Base-by-base conservation (phyloP, 2,329 filamentous ascomycete genomes). In the Penicillium sp. region DNA sequence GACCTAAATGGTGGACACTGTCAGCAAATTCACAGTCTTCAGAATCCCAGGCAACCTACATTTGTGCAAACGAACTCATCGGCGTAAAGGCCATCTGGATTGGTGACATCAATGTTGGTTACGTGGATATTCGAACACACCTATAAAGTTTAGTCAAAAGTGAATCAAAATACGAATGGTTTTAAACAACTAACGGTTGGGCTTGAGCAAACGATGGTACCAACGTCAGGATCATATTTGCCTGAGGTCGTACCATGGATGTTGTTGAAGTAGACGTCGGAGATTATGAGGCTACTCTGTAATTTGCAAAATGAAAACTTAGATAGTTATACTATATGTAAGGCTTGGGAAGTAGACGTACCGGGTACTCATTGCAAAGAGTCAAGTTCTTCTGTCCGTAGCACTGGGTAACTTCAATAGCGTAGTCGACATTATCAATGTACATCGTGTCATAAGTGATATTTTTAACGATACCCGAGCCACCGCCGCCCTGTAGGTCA, bases 401-500 rank as follows among this genome's bases (percentile, higher is more conserved):
- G 74, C 85, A 87, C 67, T 87, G 85, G n/a, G 84, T 84, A 46
- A 87, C 75, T 56, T 85, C 82, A 59, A 88, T 83, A 2, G 83
- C 83, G 63, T 84, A 86, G 66, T 88, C 86, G 57, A 87, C 85
- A 57, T 88, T 86, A 33, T 78, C 71, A 56, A 86, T 77, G 35
- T 73, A 67, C 74, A 89, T 85, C 4, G 76, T 79, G 54, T 88
- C 82, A 67, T 87, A 89, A 1, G 86, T 89, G 57, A 89, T 80
- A 67, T 89, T 89, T 54, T 77, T 79, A 45, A 89, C 86, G 37
- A 77, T 75, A 25, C 87, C 85, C 5, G 71, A 72, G 35, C 86
- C 86, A 18, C 86, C 86, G n/a, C 86, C 86, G 6, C 86, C 87
- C 63, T 85, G 82, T 0, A 88, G 78, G 53, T 86, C 82, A 18